Base-by-base conservation (phyloP, 2,329 filamentous ascomycete species). In the Mycosphaerelloides madeirae region DNA sequence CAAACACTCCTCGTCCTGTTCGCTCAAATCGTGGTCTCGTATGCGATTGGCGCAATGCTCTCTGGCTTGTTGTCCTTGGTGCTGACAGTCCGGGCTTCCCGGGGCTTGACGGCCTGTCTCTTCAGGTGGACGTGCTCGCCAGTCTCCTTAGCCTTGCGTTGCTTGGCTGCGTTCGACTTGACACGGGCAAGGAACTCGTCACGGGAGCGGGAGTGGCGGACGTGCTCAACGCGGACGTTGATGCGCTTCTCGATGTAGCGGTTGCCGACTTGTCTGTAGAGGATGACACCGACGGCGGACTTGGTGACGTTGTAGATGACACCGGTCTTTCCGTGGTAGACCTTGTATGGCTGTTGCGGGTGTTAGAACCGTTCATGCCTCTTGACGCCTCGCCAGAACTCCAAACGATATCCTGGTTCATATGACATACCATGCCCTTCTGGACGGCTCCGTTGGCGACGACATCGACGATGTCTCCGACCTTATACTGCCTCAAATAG, bases 171-270 rank as follows among this genome's bases (percentile, higher is more conserved):
- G 79, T 97, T 97, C 70, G 81, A 76, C 87, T 97, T 97, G 73
- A 98, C 91, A 68, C 91, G 85, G 78, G 81, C 84, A 68, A 97
- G 75, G 81, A 98, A 97, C 73, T 93, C 91, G 67, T 97, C 91
- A 70, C 93, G 83, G 67, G 91, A 97, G 72, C 93, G 86, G 63
- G 91, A 97, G 70, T 87, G 86, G 68, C 77, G 76, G 76, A 98
- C 81, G 84, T 98, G 93, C 85, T 98, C 93, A 75, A 97, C 76
- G 71, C 93, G 88, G 77, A 98, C 80, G 84, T 95, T 97, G 80
- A 98, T 84, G 74, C 93, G 91, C 89, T 98, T 98, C 87, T 98
- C 93, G 73, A 98, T 81, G 84, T 96, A 98, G 69, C 91, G 87
- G 85, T 97, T 93, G 78, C 90, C 89, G 72, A 98, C 93, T 75